A percentile compares a stretch with the other conserved stretches of the same genome.
These are phyloP conservation scores for Primulina tabacum DNA, from an alignment of 257 asterid species.

Conservation along the genomic window DNA sequence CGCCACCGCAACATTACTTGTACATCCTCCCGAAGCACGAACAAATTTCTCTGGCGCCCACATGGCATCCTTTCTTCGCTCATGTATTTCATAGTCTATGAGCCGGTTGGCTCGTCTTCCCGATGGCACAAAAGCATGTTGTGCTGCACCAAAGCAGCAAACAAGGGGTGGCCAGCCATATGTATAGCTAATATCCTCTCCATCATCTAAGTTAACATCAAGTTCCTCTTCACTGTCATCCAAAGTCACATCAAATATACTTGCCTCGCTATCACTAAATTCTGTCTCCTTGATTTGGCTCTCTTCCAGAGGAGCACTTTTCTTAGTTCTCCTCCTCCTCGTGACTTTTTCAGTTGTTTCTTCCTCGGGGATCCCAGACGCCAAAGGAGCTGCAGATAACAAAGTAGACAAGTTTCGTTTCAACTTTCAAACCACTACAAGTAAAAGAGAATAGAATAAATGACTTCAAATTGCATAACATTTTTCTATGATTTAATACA, in stretches of 20 bases:
- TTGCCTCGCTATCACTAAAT: slow-evolving; percentile 46
- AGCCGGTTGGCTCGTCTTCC: slow-evolving; percentile 83
- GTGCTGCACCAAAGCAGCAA: slow-evolving; percentile 91
- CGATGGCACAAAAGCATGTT: slow-evolving; percentile 74
- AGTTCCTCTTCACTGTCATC: slow-evolving; percentile 52
- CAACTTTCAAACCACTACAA: slow-evolving; percentile 3
- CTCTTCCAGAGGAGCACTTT: slow-evolving; percentile 41
- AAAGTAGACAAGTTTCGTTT: slow-evolving; percentile 15
- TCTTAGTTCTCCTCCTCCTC: slow-evolving; percentile 57
- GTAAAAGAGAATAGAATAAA: slow-evolving; percentile 15
- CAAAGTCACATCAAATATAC: slow-evolving; percentile 26
- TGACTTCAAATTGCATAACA: slow-evolving; percentile 1
- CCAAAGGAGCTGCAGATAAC: slow-evolving; percentile 48
- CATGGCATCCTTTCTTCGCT: slow-evolving; percentile 54
- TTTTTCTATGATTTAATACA: neutral
- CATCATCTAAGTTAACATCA: slow-evolving; percentile 59
- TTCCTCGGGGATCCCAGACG: slow-evolving; percentile 38
- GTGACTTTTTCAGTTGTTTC: slow-evolving; percentile 47
- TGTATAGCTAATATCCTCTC: slow-evolving; percentile 82
- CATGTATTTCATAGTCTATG: slow-evolving; percentile 72
- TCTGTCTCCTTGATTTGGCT: slow-evolving; percentile 45
- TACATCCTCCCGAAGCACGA: slow-evolving; percentile 83
- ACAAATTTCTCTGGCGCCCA: slow-evolving; percentile 82
- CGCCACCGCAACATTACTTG: slow-evolving; percentile 88
- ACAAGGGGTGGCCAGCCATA: slow-evolving; percentile 98